These are phyloP conservation scores for Tetradesmus lagerheimii DNA, from an alignment of 139 green algal species.

Conservation along the genomic window DNA sequence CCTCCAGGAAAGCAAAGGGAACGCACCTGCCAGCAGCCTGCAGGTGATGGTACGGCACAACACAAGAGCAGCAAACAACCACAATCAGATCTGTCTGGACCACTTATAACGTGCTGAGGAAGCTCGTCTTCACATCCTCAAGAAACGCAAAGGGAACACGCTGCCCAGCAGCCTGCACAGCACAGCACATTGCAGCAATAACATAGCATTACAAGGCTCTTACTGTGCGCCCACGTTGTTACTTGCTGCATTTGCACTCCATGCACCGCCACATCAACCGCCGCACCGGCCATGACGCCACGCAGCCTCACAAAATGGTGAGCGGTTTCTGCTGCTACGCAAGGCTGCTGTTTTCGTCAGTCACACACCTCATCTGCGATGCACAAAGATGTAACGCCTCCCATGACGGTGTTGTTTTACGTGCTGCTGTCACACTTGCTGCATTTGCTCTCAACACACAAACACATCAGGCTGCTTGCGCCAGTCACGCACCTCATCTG, in stretches of 20 bases:
- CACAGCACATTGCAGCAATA: neutral
- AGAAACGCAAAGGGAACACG: slow-evolving; percentile 92
- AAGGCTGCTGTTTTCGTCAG: neutral
- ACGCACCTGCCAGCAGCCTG: slow-evolving; percentile 82
- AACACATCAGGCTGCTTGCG: neutral
- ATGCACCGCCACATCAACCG: neutral
- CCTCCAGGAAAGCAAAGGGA: slow-evolving; percentile 93
- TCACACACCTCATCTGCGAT: slow-evolving; percentile 86
- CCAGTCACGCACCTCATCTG: neutral
- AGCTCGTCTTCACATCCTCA: slow-evolving; percentile 78
- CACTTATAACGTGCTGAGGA: no score
- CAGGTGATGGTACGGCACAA: no score
- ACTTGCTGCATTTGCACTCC: no score
- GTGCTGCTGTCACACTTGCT: no score
- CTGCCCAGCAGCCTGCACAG: slow-evolving; percentile 73
- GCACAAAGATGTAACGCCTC: slow-evolving; percentile 88
- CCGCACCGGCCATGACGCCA: neutral
- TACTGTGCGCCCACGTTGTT: no score
- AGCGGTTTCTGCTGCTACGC: no score
- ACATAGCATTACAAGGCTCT: neutral
- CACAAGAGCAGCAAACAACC: no score
- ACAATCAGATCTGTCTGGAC: no score
- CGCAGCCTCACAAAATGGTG: no score
- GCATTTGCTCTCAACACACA: no score
- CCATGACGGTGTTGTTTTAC: slow-evolving; percentile 79